These are phyloP conservation scores for Podospora tetraspora DNA, from an alignment of 495 filamentous ascomycete genomes.

Conservation along the genomic window DNA sequence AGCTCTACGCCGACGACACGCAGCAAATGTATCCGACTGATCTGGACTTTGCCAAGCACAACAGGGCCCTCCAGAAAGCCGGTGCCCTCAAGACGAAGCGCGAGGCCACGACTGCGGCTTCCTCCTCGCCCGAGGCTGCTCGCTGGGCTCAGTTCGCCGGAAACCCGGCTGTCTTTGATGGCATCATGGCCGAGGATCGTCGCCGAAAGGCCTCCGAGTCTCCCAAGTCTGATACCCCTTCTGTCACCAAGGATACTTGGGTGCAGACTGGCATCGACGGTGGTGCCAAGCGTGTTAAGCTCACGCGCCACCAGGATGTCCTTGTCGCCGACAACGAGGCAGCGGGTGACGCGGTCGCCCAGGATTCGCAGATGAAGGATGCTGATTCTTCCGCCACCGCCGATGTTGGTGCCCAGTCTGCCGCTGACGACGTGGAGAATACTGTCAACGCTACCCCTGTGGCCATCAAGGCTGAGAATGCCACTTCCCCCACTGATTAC, in stretches of 20 bases:
- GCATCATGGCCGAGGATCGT: slow-evolving; percentile 20
- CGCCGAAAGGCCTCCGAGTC: slow-evolving; percentile 30
- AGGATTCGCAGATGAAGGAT: not conserved
- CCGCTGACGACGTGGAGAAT: not conserved
- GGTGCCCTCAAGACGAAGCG: slow-evolving; percentile 9
- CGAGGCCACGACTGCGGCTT: not conserved
- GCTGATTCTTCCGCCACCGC: not conserved
- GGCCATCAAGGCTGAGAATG: not conserved
- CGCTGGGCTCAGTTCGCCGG: slow-evolving; percentile 22
- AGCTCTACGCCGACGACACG: slow-evolving; percentile 59
- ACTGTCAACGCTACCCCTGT: not conserved
- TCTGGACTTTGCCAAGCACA: slow-evolving; percentile 33
- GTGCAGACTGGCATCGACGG: slow-evolving; percentile 28
- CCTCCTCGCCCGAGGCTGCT: not conserved
- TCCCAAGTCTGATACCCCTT: slow-evolving; percentile 8
- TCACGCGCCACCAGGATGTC: slow-evolving; percentile 29
- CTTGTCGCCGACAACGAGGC: not conserved
- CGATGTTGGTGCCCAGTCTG: not conserved
- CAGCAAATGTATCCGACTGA: slow-evolving; percentile 88
- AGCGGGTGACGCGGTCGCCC: not conserved
- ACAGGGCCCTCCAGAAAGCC: slow-evolving; percentile 15
- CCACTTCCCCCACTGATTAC: not conserved
- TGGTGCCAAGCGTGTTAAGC: slow-evolving; percentile 37
- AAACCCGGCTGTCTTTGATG: slow-evolving; percentile 21
- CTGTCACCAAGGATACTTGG: slow-evolving; percentile 27